Evolutionary conservation across 192 early-diverging fungal genomes (phyloP).

Genomic region (Ramicandelaber brevisporus): DNA sequence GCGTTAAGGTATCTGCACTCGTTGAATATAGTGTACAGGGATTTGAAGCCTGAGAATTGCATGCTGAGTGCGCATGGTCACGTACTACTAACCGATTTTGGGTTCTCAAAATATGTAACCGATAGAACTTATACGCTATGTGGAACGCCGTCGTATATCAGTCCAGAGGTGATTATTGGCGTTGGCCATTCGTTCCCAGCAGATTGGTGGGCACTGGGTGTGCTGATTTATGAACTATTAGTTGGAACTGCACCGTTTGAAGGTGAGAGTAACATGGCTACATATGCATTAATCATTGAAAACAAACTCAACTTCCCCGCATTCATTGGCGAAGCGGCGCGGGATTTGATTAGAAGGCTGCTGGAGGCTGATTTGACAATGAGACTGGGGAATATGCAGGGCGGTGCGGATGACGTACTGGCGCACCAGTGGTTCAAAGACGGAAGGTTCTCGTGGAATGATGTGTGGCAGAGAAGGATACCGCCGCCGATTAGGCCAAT

Average conservation of each 20-base stretch:
- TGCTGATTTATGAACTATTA: conserved; percentile 94
- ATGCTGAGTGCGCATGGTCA: conserved; percentile 67
- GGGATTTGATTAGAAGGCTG: conserved; percentile 72
- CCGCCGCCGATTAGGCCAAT: conserved; percentile 75
- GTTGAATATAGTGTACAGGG: conserved; percentile 87
- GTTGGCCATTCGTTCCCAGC: conserved; percentile 93
- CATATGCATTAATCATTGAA: conserved; percentile 92
- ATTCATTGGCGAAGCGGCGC: conserved; percentile 61
- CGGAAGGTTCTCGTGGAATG: no score
- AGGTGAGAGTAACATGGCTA: conserved; percentile 91
- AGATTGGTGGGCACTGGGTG: conserved; percentile 98
- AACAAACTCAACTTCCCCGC: conserved; percentile 73
- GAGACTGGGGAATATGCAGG: conserved; percentile 82
- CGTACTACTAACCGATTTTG: conserved; percentile 95
- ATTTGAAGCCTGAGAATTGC: conserved; percentile 84
- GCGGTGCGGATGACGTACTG: conserved; percentile 77
- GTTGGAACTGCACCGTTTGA: conserved; percentile 93
- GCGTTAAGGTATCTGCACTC: conserved; percentile 85
- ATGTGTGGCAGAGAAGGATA: no score
- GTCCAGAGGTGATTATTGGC: conserved; percentile 89
- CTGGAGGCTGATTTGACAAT: conserved; percentile 77
- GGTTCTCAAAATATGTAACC: conserved; percentile 82
- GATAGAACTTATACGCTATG: conserved; percentile 91
- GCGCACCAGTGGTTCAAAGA: conserved; percentile 93
- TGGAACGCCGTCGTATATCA: conserved; percentile 92